Evolutionary conservation across 805 yeast genomes (phyloP), one percentile per base, ranked within the genome.

Genomic region (Starmerella potacharoeniae): DNA sequence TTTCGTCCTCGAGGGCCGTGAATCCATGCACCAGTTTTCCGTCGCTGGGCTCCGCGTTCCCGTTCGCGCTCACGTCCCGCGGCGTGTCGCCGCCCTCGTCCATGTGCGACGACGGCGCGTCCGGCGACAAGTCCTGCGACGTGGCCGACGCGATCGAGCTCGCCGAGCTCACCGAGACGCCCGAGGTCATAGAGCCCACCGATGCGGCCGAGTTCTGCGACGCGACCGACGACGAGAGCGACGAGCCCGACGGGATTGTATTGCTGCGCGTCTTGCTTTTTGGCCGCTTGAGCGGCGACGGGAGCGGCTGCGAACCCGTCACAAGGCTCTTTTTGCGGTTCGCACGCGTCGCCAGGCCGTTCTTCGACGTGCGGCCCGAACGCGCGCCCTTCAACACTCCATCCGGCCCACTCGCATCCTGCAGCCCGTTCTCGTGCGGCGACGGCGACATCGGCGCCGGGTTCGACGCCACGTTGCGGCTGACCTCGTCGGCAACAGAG

Each of bases 401-500:
- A 14, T 10, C 39, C 7, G n/a, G n/a, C n/a, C n/a, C n/a, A n/a
- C n/a, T n/a, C n/a, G 9, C 39, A 11, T 10, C 39, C 16, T 6
- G n/a, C 39, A 14, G n/a, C n/a, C 13, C 39, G 9, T 36, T 1
- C 35, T 9, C 17, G 16, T 17, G 10, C 14, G 30, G 14, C 9
- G 45, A 5, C 22, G 22, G 3, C 22, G 22, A 3, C 22, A 22
- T 22, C 22, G 22, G 22, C 22, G 45, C 28, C 31, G 28, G 45
- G 14, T 42, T 17, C 9, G 30, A 7, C 11, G 36, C 36, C 3
- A 16, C 47, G 49, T 35, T 35, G 48, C 42, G 53, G 30, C 96
- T 97, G 53, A 83, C 90, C 39, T 95, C 95, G 64, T 86, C 80
- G 22, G 86, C 79, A 22, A 83, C 75, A 44, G 98, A 97, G 67